Conservation (phyloP, 768 basidiomycete species). For the Mycena rebaudengoi region DNA sequence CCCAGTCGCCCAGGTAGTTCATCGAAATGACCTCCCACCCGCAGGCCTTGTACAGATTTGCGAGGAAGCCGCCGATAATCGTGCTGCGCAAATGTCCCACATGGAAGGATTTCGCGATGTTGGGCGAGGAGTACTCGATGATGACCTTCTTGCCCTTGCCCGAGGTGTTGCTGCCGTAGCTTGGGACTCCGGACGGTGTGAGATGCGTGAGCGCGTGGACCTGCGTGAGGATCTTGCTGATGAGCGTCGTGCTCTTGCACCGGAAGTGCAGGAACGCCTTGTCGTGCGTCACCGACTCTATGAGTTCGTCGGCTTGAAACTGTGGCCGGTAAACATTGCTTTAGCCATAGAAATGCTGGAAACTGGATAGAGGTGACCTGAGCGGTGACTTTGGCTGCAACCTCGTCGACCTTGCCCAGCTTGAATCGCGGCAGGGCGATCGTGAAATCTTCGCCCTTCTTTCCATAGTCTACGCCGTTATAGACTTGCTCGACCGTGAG, state of each 20-base stretch:
- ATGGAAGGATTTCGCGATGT: slow-evolving; percentile 98
- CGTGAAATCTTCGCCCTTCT: slow-evolving; percentile 94
- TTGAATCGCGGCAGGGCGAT: slow-evolving; percentile 93
- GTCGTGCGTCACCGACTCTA: slow-evolving; percentile 73
- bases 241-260: slow-evolving; percentile 69
- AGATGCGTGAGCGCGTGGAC: slow-evolving; percentile 76
- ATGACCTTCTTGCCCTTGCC: slow-evolving; percentile 86
- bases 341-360: background rate
- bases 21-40: slow-evolving; percentile 93
- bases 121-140: slow-evolving; percentile 95
- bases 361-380: slow-evolving; percentile 54
- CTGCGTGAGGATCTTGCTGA: slow-evolving; percentile 73
- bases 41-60: slow-evolving; percentile 89
- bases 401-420: slow-evolving; percentile 82
- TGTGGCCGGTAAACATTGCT: slow-evolving; percentile 37
- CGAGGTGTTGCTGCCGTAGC: slow-evolving; percentile 83
- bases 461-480: slow-evolving; percentile 86
- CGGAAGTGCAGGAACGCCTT: slow-evolving; percentile 88
- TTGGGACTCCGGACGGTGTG: slow-evolving; percentile 63
- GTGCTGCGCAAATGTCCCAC: slow-evolving; percentile 96
- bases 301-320: slow-evolving; percentile 87
- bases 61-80: slow-evolving; percentile 97
- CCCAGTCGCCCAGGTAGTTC: slow-evolving; percentile 99
- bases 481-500: slow-evolving; percentile 83
- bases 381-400: slow-evolving; percentile 76